Evolutionary conservation across 768 basidiomycete species (phyloP).

Genomic region (Panaeolus cyanescens): DNA sequence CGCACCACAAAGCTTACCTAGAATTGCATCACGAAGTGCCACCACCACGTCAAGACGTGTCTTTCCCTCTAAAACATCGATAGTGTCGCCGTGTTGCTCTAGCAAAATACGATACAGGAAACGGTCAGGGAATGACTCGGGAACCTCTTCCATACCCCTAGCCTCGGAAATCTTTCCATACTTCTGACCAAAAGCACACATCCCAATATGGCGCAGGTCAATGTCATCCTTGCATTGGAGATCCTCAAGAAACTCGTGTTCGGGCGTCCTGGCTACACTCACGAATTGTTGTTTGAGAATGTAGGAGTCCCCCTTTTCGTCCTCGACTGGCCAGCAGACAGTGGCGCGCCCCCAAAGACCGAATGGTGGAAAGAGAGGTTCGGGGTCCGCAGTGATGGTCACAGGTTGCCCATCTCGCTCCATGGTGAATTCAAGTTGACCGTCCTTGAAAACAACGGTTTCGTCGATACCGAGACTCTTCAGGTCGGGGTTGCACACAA

Average conservation of each 20-base stretch:
- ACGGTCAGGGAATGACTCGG: neutral
- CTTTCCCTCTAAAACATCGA: too few species aligned
- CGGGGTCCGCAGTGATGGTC: neutral
- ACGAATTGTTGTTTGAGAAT: neutral
- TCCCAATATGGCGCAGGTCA: neutral
- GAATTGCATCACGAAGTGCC: neutral
- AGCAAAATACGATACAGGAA: neutral
- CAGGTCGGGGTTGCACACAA: neutral
- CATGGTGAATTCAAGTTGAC: neutral
- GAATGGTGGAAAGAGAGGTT: neutral
- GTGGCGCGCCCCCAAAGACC: neutral
- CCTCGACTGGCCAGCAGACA: neutral
- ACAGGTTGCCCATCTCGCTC: neutral
- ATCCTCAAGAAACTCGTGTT: neutral
- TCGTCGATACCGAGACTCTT: neutral
- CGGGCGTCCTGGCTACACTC: neutral
- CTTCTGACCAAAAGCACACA: neutral
- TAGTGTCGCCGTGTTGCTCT: neutral
- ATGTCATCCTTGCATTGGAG: neutral
- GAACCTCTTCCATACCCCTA: neutral
- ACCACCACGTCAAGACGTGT: neutral
- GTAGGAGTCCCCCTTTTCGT: neutral
- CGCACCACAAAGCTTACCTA: too few species aligned
- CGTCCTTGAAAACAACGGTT: neutral
- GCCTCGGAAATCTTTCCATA: neutral